Evolutionary conservation across 1,139 yeast genomes (phyloP).

Genomic region (Yamadazyma blattariae): DNA sequence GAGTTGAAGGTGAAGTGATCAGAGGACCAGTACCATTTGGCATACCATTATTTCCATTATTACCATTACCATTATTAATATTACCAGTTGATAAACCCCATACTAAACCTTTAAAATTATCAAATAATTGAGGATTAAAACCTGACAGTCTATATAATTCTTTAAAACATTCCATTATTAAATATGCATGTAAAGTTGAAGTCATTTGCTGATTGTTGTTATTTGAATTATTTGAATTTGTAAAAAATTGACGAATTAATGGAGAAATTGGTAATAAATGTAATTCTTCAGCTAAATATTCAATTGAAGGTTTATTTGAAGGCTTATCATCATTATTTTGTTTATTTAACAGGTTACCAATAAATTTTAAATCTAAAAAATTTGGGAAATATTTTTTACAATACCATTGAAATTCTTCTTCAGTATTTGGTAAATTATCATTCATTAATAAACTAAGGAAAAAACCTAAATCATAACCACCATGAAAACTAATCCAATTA

Average conservation of each 20-base stretch:
- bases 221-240: constrained; percentile 20
- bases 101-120: constrained; percentile 47
- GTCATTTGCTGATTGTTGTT: constrained; percentile 43
- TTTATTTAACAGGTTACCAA: constrained; percentile 54
- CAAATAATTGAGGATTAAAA: constrained; percentile 32
- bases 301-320: constrained; percentile 43
- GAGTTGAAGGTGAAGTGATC: constrained; percentile 16
- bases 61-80: neutral
- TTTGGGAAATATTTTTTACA: constrained; percentile 74
- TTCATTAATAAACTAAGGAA: constrained; percentile 75
- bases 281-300: constrained; percentile 56
- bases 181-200: constrained; percentile 49
- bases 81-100: constrained; percentile 45
- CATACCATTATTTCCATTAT: neutral
- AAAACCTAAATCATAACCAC: constrained; percentile 94
- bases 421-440: constrained; percentile 75
- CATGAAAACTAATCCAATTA: constrained; percentile 90
- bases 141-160: constrained; percentile 48
- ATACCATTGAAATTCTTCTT: constrained; percentile 75
- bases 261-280: constrained; percentile 52
- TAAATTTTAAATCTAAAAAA: constrained; percentile 78
- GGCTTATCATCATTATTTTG: constrained; percentile 19
- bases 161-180: constrained; percentile 57
- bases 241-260: constrained; percentile 48
- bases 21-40: constrained; percentile 8